Evolutionary conservation across 1,139 yeast species (phyloP).

Genomic region (Saccharomyces hybrid): DNA sequence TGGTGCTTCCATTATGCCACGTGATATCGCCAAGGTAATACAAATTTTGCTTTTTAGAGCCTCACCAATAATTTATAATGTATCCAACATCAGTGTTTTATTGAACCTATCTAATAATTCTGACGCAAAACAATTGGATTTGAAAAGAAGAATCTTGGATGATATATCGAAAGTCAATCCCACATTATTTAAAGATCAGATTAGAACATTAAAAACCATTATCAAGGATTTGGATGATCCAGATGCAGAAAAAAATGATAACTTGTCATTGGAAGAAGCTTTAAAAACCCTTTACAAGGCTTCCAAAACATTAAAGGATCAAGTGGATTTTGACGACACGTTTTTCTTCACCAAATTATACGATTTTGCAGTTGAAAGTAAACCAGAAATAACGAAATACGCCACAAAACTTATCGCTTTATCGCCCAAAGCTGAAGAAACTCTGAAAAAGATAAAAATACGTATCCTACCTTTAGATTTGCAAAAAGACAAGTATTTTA

Average conservation of each 20-base stretch:
- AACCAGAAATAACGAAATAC: constrained; percentile 58
- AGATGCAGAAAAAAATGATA: constrained; percentile 20
- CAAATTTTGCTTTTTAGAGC: constrained; percentile 55
- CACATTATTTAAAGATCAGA: constrained; percentile 54
- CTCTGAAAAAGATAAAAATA: constrained; percentile 37
- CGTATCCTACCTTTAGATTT: constrained; percentile 47
- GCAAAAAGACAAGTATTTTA: constrained; percentile 34
- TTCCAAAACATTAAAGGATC: constrained; percentile 35
- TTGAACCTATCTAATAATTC: constrained; percentile 41
- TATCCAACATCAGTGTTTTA: constrained; percentile 52
- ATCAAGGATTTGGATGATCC: constrained; percentile 33
- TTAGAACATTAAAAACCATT: constrained; percentile 42
- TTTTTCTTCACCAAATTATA: constrained; percentile 39
- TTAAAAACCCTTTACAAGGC: constrained; percentile 59
- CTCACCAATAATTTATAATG: constrained; percentile 56
- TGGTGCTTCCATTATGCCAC: constrained; percentile 36
- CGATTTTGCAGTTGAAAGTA: constrained; percentile 44
- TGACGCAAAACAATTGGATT: constrained; percentile 35
- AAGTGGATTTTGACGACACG: constrained; percentile 25
- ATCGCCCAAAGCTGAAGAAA: constrained; percentile 38
- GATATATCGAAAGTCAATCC: constrained; percentile 59
- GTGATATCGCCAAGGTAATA: constrained; percentile 46
- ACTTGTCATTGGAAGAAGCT: constrained; percentile 31
- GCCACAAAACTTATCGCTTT: constrained; percentile 54
- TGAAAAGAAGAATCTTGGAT: constrained; percentile 41